Evolutionary conservation across 768 basidiomycete genomes (phyloP).

Genomic region (Suillus cothurnatus): DNA sequence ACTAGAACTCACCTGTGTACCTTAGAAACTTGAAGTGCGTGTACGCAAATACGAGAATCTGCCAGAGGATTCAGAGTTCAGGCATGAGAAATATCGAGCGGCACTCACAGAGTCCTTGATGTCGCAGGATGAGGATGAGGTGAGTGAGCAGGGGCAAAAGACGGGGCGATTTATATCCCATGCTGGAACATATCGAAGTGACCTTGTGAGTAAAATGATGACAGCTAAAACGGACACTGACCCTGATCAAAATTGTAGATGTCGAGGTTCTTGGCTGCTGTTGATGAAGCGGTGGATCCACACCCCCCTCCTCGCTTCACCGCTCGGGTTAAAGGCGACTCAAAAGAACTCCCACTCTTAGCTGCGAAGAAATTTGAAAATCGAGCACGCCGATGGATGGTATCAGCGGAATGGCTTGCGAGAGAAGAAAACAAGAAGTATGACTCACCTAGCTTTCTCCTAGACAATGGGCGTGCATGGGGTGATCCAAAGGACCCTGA

Average conservation of each 20-base stretch:
- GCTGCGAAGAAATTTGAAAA: slow-evolving; percentile 4
- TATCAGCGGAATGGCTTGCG: slow-evolving; percentile 21
- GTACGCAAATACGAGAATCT: neutral
- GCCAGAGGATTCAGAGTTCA: neutral
- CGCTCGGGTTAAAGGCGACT: neutral
- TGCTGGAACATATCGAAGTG: neutral
- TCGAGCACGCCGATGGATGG: slow-evolving; percentile 26
- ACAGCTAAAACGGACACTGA: neutral
- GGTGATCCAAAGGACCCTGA: slow-evolving; percentile 10
- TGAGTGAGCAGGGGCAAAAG: neutral
- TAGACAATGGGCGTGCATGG: too few relatives aligned
- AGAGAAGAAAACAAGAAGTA: slow-evolving; percentile 12
- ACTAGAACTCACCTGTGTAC: neutral
- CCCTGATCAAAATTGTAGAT: neutral
- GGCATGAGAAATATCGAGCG: neutral
- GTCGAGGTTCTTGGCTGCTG: neutral
- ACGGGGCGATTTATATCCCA: neutral
- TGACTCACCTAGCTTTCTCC: too few relatives aligned
- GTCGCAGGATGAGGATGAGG: neutral
- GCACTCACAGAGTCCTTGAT: neutral
- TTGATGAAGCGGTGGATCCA: neutral
- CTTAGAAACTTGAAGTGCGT: neutral
- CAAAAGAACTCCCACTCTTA: neutral
- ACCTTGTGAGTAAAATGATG: neutral
- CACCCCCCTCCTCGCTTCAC: neutral